Base-by-base conservation (phyloP, 352 stramenopile genomes). In the Phytophthora ohioensis region DNA sequence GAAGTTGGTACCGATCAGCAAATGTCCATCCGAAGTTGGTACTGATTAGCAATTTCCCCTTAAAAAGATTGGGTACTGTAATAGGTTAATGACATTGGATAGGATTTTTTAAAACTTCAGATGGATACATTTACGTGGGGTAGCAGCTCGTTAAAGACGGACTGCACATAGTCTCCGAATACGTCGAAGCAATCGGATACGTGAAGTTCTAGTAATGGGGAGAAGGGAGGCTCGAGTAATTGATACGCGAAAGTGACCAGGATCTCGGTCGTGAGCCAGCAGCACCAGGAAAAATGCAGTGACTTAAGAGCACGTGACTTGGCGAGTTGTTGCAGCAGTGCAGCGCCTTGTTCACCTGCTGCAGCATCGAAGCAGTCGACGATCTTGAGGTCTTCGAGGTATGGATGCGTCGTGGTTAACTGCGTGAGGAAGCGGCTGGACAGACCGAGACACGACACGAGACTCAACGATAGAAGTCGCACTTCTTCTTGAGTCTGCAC, bases 131-230 rank as follows among this genome's bases (percentile, higher is more conserved):
- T 71, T 32, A 87, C 34, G 6, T 70, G 17, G 3, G 82, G 82
- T 45, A 87, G 56, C 11, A 92, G 79, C 62, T 94, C 86, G 4
- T 70, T 64, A 66, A 85, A 94, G 32, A 92, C 59, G 32, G 81
- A 82, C 45, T 73, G 75, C 11, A 94, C 77, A 61, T 92, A 92
- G 65, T 92, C 84, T n/a, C 82, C 81, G 4, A 90, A 73, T 46
- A 94, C 84, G 57, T 94, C 86, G 47, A 94, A 94, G 67, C 82
- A 92, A 53, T 94, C 75, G 11, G 82, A 81, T 39, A 91, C 78
- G 34, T 84, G 70, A 0, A 94, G 69, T 32, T 86, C 69, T 45
- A 76, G 61, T n/a, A 94, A 62, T 0, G 64, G 51, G 10, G 79
- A 87, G 0, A 74, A 51, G 10, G 80, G 81, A 12, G 81, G 74